Base-by-base conservation (phyloP, 805 yeast species). In the Candida maris region DNA sequence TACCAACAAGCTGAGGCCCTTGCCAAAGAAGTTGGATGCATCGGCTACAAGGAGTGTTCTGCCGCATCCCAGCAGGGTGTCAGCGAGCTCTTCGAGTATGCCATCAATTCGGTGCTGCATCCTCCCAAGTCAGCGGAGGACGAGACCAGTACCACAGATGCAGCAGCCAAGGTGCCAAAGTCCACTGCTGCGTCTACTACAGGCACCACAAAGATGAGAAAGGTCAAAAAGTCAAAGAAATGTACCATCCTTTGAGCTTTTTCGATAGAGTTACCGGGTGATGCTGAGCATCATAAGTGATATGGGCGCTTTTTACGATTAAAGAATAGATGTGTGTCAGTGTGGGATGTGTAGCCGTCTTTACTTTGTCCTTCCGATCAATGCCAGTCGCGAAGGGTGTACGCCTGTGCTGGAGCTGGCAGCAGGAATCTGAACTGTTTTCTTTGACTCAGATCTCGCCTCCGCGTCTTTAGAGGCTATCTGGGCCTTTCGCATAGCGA, bases 41-140 rank as follows among this genome's bases (percentile, higher is more conserved):
- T 81, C 45, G 76, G 74, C 34, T 87, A 85, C 59, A 65, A 84
- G 42, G 96, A 88, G 65, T 87, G 96, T 61, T 85, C 95, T 4
- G 95, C 96, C 6, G 83, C 89, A 9, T 81, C 91, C 15, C 96
- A 87, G 62, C 73, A 71, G 36, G 96, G 96, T 35, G 87, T 88
- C 31, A 83, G 82, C 55, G 83, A 81, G 38, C 83, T 87, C 5
- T 88, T 88, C 50, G 95, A 88, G 51, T 78, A 67, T 40, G 94
- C 95, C 7, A 86, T 87, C 25, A 74, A 78, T 44, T 70, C 81
- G 0, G 89, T 82, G 9, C 69, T 81, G 37, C 63, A 69, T 42
- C 78, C 80, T 19, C 75, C 79, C 19, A 24, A 30, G 15, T 10
- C 24, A 20, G 41, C 40, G 8, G 43, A 41, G 7, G 36, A 51